Percentiles rank a stretch among this genome's conserved stretches.
These are phyloP conservation scores for Pleurotus salmoneostramineus DNA, from an alignment of 768 basidiomycete species.

Conservation along the genomic window DNA sequence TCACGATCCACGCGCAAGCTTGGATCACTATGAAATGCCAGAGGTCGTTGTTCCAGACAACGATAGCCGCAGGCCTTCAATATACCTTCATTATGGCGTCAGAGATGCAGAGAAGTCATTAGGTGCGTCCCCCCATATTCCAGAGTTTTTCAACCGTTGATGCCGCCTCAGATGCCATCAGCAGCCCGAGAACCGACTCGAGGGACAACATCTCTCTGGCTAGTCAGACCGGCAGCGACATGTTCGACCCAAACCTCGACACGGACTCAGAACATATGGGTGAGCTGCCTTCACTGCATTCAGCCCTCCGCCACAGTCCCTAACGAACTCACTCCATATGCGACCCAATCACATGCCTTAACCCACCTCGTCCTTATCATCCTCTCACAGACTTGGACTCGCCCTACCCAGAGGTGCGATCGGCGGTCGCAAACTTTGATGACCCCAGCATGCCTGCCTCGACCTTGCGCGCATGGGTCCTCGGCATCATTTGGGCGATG, in stretches of 20 bases:
- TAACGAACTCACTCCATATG: neutral
- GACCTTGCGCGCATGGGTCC: constrained; percentile 56
- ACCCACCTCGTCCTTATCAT: neutral
- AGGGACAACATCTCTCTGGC: neutral
- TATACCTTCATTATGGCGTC: constrained; percentile 7
- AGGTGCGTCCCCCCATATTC: neutral
- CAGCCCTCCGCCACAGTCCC: neutral
- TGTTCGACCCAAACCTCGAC: constrained; percentile 5
- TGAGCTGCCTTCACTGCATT: neutral
- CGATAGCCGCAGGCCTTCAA: neutral
- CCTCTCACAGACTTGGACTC: constrained; percentile 54
- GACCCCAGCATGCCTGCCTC: constrained; percentile 35
- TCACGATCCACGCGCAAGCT: neutral
- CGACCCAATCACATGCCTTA: constrained; percentile 1
- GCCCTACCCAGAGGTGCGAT: constrained; percentile 75
- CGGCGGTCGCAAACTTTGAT: constrained; percentile 63
- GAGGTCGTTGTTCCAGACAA: constrained; percentile 2
- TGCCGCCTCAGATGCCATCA: neutral
- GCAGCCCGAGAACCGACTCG: constrained; percentile 4
- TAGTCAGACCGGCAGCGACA: constrained; percentile 3
- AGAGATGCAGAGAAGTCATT: constrained; percentile 7
- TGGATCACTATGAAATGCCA: constrained; percentile 5
- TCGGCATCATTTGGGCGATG: constrained; percentile 54
- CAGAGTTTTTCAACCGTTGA: neutral
- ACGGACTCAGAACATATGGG: constrained; percentile 1